Evolutionary conservation across 2,329 filamentous ascomycete species (phyloP), one percentile per base, ranked within the genome.

Genomic region (Pyrenophora graminea): DNA sequence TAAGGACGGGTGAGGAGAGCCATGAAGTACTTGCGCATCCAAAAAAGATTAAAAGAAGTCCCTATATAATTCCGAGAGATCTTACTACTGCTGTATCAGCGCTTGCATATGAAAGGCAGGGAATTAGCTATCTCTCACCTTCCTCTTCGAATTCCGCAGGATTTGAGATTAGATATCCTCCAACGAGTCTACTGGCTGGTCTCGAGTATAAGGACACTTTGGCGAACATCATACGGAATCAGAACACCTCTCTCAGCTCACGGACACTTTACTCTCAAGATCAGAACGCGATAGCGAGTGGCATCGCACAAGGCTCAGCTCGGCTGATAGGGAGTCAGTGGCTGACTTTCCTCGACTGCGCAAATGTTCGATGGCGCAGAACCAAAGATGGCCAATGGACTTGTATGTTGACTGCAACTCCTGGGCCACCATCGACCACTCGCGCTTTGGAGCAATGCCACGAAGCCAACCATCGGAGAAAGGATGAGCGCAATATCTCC

Each of bases 241-340:
- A 58, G 9, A 46, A 59, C 19, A 37, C 41, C 12, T 47, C 31
- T 23, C 51, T 68, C 2, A 44, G 53, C 37, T 61, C 62, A 9
- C 66, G 67, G 30, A 53, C 53, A 8, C 52, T 68, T 1, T 61
- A 68, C 38, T 55, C 59, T 7, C 59, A 59, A 42, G 63, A 69
- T 34, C 66, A 68, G 31, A 55, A 46, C 33, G 62, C 63, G 2
- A 43, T 69, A 31, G 56, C 61, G 3, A 61, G 51, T 39, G 64
- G 64, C 7, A 58, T 69, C 10, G 59, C 59, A 1, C 58, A 61
- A 50, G 55, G 55, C 21, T 46, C 49, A 23, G 55, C 66, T 21
- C 62, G 62, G 6, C 52, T 69, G 9, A 61, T 68, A 12, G 64
- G 63, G 6, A 66, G 58, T 40, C 58, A 47, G 17, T 69, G 64